Evolutionary conservation across 2,329 filamentous ascomycete genomes (phyloP).

Genomic region (Talaromyces sp.): DNA sequence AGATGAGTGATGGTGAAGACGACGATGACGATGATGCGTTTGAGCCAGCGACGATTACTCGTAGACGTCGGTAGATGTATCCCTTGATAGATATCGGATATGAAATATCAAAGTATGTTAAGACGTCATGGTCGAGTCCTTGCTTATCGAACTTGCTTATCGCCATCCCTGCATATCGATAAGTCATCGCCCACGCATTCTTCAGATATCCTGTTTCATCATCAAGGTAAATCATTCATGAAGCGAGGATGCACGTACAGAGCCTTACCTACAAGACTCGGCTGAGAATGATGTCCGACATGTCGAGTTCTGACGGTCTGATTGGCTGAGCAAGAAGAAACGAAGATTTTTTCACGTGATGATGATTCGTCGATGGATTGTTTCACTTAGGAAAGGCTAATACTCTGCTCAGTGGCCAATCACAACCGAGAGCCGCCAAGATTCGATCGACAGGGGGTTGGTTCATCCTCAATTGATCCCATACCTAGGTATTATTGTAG

Average conservation of each 20-base stretch:
- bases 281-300: neutral
- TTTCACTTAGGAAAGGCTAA: neutral
- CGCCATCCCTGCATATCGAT: conserved; percentile 6
- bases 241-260: too few species aligned
- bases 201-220: neutral
- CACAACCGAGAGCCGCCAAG: neutral
- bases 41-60: conserved; percentile 36
- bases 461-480: neutral
- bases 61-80: conserved; percentile 16
- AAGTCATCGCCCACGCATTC: neutral
- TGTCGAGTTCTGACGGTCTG: neutral
- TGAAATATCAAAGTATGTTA: neutral
- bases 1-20: conserved; percentile 40
- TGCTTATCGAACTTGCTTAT: conserved; percentile 5
- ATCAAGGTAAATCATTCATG: neutral
- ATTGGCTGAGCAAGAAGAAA: neutral
- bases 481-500: neutral
- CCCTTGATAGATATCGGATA: neutral
- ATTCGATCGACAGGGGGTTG: conserved; percentile 4
- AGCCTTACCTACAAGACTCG: neutral
- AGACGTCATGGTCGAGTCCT: neutral
- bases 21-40: conserved; percentile 48
- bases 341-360: neutral
- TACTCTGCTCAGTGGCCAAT: neutral
- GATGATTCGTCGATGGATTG: neutral